Percentiles rank a stretch among this genome's conserved stretches.
Evolutionary conservation across 192 early-diverging fungal species (phyloP).

Genomic region (Lunasporangiospora selenospora): DNA sequence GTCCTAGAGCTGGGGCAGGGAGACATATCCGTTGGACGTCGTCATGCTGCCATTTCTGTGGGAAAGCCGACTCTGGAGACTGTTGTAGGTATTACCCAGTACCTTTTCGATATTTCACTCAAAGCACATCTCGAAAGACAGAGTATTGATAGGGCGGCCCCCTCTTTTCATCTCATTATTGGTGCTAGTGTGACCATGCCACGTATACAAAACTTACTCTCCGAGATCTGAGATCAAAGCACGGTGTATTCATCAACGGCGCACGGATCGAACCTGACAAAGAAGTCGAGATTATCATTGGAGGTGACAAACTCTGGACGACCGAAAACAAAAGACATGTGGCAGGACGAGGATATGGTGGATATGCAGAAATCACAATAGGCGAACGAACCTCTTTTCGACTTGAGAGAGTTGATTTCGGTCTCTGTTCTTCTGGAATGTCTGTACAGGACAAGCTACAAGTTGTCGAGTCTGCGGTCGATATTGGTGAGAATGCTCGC

Average conservation of each 20-base stretch:
- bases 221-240: conserved; percentile 26
- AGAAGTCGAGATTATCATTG: conserved; percentile 19
- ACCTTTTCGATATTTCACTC: no score
- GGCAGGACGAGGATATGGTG: conserved; percentile 41
- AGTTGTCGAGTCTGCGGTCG: conserved; percentile 19
- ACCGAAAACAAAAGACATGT: conserved; percentile 9
- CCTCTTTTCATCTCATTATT: no score
- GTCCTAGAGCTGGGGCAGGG: conserved; percentile 10
- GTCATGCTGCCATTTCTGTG: conserved; percentile 22
- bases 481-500: conserved; percentile 28
- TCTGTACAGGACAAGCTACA: conserved; percentile 9
- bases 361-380: conserved; percentile 17
- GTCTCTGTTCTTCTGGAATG: conserved; percentile 24
- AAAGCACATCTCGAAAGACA: no score
- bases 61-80: conserved; percentile 22
- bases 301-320: conserved; percentile 1
- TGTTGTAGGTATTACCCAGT: conserved; percentile 36
- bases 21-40: conserved; percentile 27
- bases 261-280: conserved; percentile 11
- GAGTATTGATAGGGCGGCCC: no score
- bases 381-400: conserved; percentile 35
- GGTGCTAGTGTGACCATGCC: no score
- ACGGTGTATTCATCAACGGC: conserved; percentile 15
- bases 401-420: conserved; percentile 32
- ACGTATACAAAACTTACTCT: conserved; percentile 24